phyloP scores from a whole-genome alignment of 495 filamentous ascomycete species.

The Melanomma pulvis-pyrius region DNA sequence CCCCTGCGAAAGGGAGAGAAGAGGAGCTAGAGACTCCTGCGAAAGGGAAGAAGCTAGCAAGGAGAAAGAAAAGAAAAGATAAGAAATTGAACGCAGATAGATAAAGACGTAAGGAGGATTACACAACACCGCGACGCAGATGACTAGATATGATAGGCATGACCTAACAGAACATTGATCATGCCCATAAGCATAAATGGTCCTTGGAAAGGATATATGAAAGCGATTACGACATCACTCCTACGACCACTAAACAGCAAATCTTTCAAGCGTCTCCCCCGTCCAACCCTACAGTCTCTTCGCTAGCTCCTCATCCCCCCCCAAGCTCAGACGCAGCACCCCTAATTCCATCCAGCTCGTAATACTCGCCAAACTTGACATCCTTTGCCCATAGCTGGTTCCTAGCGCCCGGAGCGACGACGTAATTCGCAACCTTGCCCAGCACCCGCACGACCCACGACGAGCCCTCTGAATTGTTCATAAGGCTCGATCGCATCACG shows the following conservation, averaged over 20 bases:
- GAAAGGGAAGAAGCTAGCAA: no score
- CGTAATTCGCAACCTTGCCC: background rate
- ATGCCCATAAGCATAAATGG: no score
- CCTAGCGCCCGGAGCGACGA: constrained; percentile 12
- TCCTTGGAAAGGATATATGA: no score
- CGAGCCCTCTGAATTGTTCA: background rate
- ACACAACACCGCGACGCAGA: no score
- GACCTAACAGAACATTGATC: no score
- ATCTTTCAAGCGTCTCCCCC: constrained; percentile 19
- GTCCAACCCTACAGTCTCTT: constrained; percentile 38
- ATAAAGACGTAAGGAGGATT: no score
- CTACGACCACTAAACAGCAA: background rate
- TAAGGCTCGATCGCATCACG: constrained; percentile 33
- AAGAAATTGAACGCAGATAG: no score
- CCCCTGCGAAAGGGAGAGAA: no score
- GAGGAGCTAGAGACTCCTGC: no score
- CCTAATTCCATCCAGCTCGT: constrained; percentile 27
- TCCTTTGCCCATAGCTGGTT: constrained; percentile 36
- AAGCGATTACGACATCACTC: no score
- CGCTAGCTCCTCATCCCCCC: constrained; percentile 27
- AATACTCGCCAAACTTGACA: constrained; percentile 32
- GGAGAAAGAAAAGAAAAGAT: no score
- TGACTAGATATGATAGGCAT: no score
- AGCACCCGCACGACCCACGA: constrained; percentile 9
- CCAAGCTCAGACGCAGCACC: background rate